Percentiles rank a stretch among this genome's conserved stretches.
Conservation (phyloP, 345 rosid genomes). For the Lumnitzera littorea region DNA sequence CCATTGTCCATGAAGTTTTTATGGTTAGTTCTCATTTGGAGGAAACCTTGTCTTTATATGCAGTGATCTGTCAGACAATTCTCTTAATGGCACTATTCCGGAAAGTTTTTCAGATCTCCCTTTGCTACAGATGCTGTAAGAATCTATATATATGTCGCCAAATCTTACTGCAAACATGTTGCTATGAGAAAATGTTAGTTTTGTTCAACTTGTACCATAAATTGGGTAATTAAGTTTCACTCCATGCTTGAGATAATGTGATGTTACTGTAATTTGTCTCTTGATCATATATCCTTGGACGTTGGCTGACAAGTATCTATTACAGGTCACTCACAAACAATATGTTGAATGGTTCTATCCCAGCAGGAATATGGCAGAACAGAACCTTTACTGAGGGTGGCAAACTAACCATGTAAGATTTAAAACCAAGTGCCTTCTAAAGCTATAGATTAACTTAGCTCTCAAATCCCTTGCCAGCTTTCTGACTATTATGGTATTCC, state of each 20-base stretch:
- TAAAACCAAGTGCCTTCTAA: constrained; percentile 1
- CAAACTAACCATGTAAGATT: constrained; percentile 55
- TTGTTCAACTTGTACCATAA: too few species aligned
- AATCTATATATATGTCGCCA: background rate
- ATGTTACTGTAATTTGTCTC: too few species aligned
- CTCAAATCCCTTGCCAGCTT: too few species aligned
- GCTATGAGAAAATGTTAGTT: too few species aligned
- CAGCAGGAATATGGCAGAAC: constrained; percentile 55
- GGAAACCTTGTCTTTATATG: constrained; percentile 16
- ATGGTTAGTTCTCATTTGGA: background rate
- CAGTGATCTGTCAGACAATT: constrained; percentile 76
- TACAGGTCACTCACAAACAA: constrained; percentile 76
- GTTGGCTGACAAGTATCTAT: constrained; percentile 8
- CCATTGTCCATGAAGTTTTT: constrained; percentile 8
- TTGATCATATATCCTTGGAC: constrained; percentile 4
- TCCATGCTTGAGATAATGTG: too few species aligned
- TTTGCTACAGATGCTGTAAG: constrained; percentile 77
- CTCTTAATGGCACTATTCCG: constrained; percentile 62
- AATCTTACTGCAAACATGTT: too few species aligned
- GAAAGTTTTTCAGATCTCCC: constrained; percentile 61
- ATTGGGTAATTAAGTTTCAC: too few species aligned
- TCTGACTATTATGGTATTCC: too few species aligned
- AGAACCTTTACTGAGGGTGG: constrained; percentile 29
- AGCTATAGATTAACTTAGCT: too few species aligned
- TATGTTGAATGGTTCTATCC: constrained; percentile 56